Conservation (phyloP, 495 filamentous ascomycete genomes). For the Talaromyces trachyspermus region DNA sequence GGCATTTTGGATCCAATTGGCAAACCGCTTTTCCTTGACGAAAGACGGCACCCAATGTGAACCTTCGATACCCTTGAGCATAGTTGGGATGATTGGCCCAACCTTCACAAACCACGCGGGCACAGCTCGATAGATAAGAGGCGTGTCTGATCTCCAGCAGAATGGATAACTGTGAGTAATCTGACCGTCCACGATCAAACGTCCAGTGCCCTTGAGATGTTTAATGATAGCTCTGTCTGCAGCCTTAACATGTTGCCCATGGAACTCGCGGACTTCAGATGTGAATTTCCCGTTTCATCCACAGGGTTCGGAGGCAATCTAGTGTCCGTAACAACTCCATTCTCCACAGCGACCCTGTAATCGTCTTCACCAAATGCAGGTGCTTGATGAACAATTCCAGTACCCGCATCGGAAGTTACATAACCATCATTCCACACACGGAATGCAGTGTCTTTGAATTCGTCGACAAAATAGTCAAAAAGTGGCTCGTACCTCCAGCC, state of each 20-base stretch:
- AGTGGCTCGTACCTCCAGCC: constrained; percentile 90
- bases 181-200: constrained; percentile 81
- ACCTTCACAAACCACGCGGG: constrained; percentile 96
- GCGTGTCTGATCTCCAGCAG: constrained; percentile 93
- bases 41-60: constrained; percentile 92
- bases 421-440: constrained; percentile 79
- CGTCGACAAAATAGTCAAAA: constrained; percentile 88
- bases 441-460: constrained; percentile 87
- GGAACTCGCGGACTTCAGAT: constrained; percentile 72
- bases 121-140: constrained; percentile 89
- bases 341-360: constrained; percentile 74
- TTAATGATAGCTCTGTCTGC: constrained; percentile 96
- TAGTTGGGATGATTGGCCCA: constrained; percentile 73
- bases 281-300: constrained; percentile 79
- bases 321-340: constrained; percentile 68
- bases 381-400: constrained; percentile 91
- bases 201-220: constrained; percentile 70
- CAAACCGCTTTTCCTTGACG: constrained; percentile 88
- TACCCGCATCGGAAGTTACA: constrained; percentile 88
- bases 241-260: constrained; percentile 84
- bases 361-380: constrained; percentile 97
- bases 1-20: constrained; percentile 82
- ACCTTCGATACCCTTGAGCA: constrained; percentile 81
- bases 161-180: constrained; percentile 92
- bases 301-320: constrained; percentile 86